These are phyloP conservation scores for Trichosanthes truncata DNA, from an alignment of 306 rosid species.

Conservation along the genomic window DNA sequence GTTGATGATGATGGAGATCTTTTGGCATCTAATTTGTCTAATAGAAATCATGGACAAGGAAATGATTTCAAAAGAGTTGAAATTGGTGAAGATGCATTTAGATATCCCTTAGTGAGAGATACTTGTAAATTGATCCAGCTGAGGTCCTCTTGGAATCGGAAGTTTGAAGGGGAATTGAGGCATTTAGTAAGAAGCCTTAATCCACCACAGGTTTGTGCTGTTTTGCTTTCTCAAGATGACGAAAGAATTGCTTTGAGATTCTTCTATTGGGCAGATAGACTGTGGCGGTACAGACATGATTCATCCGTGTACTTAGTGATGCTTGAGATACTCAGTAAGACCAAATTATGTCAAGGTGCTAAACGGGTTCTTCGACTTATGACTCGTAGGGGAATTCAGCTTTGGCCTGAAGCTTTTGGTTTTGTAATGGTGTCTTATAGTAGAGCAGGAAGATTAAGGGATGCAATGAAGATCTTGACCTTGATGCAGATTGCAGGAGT, in stretches of 20 bases:
- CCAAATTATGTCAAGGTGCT: constrained; percentile 80
- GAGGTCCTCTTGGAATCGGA: constrained; percentile 63
- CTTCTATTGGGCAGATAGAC: constrained; percentile 85
- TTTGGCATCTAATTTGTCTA: constrained; percentile 22
- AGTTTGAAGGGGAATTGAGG: constrained; percentile 52
- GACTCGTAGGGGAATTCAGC: constrained; percentile 48
- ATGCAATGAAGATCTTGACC: constrained; percentile 55
- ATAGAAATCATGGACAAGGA: constrained; percentile 10
- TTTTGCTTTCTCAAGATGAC: constrained; percentile 58
- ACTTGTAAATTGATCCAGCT: constrained; percentile 50
- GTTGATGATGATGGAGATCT: constrained; percentile 26
- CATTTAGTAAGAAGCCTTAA: constrained; percentile 64
- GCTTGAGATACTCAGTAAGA: constrained; percentile 70
- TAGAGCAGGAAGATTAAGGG: constrained; percentile 63
- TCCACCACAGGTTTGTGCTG: constrained; percentile 70
- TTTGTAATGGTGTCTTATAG: constrained; percentile 73
- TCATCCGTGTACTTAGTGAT: constrained; percentile 48
- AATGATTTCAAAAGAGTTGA: constrained; percentile 36
- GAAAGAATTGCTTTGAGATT: constrained; percentile 68
- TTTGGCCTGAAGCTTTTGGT: constrained; percentile 59
- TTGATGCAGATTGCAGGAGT: constrained; percentile 91
- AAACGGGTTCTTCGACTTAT: constrained; percentile 61
- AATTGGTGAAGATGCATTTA: constrained; percentile 38
- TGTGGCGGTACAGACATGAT: constrained; percentile 68
- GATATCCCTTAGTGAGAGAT: constrained; percentile 69